phyloP scores from a whole-genome alignment of 352 stramenopile species.

The Phytophthora citrophthora region DNA sequence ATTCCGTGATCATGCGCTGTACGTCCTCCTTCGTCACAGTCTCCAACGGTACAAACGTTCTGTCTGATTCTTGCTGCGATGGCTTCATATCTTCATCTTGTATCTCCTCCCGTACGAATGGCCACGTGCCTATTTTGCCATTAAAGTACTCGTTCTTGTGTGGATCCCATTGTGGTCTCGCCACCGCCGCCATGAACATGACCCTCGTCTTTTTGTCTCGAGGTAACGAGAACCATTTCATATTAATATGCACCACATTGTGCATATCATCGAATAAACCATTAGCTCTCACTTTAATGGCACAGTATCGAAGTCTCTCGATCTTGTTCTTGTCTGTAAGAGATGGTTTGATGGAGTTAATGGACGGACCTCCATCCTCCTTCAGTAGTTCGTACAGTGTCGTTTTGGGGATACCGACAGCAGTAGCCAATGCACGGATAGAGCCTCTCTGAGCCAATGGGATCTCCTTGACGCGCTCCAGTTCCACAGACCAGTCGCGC shows the following conservation, averaged over 20 bases:
- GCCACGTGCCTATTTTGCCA: conserved; percentile 56
- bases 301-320: conserved; percentile 44
- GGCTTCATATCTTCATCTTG: conserved; percentile 8
- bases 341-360: conserved; percentile 50
- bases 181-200: conserved; percentile 55
- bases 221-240: conserved; percentile 53
- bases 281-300: conserved; percentile 38
- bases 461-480: conserved; percentile 52
- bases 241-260: conserved; percentile 52
- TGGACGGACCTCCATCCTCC: conserved; percentile 36
- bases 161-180: conserved; percentile 47
- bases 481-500: conserved; percentile 48
- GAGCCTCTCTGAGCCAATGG: conserved; percentile 44
- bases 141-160: conserved; percentile 42
- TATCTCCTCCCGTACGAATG: conserved; percentile 38
- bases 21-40: conserved; percentile 51
- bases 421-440: conserved; percentile 46
- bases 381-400: conserved; percentile 51
- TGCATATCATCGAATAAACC: conserved; percentile 53
- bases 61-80: background rate
- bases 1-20: conserved; percentile 44
- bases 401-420: conserved; percentile 53
- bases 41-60: conserved; percentile 32
- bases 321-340: conserved; percentile 53
- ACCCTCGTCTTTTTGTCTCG: conserved; percentile 45